A percentile compares a stretch with the other conserved stretches of the same genome.
phyloP scores from a whole-genome alignment of 495 filamentous ascomycete species.

The Podospora appendiculata region DNA sequence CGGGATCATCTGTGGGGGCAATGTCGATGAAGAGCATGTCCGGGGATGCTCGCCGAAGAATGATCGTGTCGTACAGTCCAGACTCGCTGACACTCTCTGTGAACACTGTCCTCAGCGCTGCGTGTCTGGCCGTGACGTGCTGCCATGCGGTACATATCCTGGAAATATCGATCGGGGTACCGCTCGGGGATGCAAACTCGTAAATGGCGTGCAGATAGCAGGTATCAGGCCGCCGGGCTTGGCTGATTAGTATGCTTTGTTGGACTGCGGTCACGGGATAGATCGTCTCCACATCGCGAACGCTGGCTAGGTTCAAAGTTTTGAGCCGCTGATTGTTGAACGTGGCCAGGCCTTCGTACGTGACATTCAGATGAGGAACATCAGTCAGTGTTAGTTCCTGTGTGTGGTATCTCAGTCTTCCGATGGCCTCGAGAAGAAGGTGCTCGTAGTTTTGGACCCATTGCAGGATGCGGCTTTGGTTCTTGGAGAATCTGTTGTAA shows the following conservation, averaged over 20 bases:
- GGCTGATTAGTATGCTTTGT: slow-evolving; percentile 57
- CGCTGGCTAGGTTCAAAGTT: slow-evolving; percentile 36
- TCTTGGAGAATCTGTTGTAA: slow-evolving; percentile 52
- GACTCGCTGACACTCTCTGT: slow-evolving; percentile 32
- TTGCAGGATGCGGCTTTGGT: slow-evolving; percentile 45
- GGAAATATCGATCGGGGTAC: slow-evolving; percentile 28
- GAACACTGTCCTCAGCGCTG: slow-evolving; percentile 37
- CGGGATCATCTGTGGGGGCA: slow-evolving; percentile 30
- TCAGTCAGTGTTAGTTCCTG: slow-evolving; percentile 52
- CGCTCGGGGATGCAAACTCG: slow-evolving; percentile 40
- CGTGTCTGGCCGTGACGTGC: slow-evolving; percentile 28
- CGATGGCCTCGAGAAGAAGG: slow-evolving; percentile 43
- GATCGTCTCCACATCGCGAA: slow-evolving; percentile 38
- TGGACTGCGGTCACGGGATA: slow-evolving; percentile 65
- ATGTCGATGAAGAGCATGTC: slow-evolving; percentile 42
- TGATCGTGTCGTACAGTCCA: slow-evolving; percentile 33
- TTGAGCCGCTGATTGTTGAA: slow-evolving; percentile 44
- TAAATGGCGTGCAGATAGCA: slow-evolving; percentile 58
- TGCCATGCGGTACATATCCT: slow-evolving; percentile 40
- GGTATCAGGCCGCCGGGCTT: slow-evolving; percentile 45
- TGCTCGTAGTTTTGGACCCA: slow-evolving; percentile 56
- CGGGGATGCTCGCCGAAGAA: slow-evolving; percentile 33
- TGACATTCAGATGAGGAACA: slow-evolving; percentile 55
- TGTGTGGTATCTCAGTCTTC: slow-evolving; percentile 38
- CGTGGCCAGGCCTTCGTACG: slow-evolving; percentile 46